Conservation (phyloP, 345 rosid genomes). For the Melastoma malabathricum region DNA sequence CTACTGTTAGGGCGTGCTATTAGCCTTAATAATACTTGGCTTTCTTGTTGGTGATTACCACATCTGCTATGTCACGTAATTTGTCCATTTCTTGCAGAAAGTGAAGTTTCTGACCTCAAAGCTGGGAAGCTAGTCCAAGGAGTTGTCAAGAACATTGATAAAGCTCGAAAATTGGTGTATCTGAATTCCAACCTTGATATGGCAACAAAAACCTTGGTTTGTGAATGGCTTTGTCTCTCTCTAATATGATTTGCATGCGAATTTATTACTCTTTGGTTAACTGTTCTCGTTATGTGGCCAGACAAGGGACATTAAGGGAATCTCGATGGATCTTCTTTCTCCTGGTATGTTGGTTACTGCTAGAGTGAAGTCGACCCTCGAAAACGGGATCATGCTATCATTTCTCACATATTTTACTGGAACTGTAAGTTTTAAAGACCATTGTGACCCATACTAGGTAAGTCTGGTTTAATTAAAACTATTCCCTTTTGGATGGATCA, state of each 20-base stretch:
- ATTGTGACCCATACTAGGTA: background rate
- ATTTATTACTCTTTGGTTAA: slow-evolving; percentile 4
- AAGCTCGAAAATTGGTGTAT: slow-evolving; percentile 54
- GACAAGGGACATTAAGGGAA: slow-evolving; percentile 82
- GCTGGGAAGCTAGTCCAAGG: slow-evolving; percentile 71
- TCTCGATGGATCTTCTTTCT: slow-evolving; percentile 81
- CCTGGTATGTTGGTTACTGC: slow-evolving; percentile 97
- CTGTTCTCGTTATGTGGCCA: slow-evolving; percentile 8
- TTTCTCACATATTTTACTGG: slow-evolving; percentile 89
- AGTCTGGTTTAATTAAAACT: too few species aligned
- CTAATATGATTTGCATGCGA: background rate
- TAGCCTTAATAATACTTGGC: too few species aligned
- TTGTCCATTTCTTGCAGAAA: slow-evolving; percentile 20
- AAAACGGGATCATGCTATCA: slow-evolving; percentile 77
- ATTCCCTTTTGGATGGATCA: slow-evolving; percentile 10
- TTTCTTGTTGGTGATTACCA: slow-evolving; percentile 1
- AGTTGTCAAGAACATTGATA: slow-evolving; percentile 60
- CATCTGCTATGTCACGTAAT: background rate
- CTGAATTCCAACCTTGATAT: slow-evolving; percentile 53
- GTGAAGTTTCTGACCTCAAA: slow-evolving; percentile 26
- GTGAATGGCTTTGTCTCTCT: slow-evolving; percentile 7
- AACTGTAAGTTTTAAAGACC: slow-evolving; percentile 49
- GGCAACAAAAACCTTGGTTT: slow-evolving; percentile 68
- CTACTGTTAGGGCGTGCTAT: too few species aligned
- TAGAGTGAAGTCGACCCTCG: slow-evolving; percentile 71